These are phyloP conservation scores for Diplosphaera chodatii DNA, from an alignment of 139 green algal species.

Conservation along the genomic window DNA sequence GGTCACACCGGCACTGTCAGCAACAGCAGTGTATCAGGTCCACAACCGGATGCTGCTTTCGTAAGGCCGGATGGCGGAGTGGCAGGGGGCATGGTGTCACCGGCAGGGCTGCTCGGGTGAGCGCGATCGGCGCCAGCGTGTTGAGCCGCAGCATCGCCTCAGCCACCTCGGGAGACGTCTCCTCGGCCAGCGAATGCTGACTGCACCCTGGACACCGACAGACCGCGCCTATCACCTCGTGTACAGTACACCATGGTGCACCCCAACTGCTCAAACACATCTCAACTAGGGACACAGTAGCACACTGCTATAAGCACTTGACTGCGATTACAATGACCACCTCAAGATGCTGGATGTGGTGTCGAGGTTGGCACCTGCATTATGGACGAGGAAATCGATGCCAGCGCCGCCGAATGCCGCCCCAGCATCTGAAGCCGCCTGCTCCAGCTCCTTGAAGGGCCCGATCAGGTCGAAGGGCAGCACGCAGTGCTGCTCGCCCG, in stretches of 20 bases:
- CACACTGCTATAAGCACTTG: too few relatives aligned
- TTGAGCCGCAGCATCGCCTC: conserved; percentile 67
- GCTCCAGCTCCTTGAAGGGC: conserved; percentile 18
- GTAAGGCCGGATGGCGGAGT: too few relatives aligned
- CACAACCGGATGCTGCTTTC: too few relatives aligned
- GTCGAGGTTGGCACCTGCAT: conserved; percentile 38
- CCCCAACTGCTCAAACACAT: too few relatives aligned
- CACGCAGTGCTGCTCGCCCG: conserved; percentile 20
- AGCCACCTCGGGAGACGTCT: conserved; percentile 49
- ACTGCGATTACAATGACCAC: too few relatives aligned
- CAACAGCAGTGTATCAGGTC: too few relatives aligned
- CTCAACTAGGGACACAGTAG: too few relatives aligned
- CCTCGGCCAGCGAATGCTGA: conserved; percentile 55
- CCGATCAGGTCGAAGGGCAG: conserved; percentile 64
- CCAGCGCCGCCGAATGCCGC: conserved; percentile 46
- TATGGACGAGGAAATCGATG: conserved; percentile 68
- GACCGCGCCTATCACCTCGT: too few relatives aligned
- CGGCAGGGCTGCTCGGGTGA: conserved; percentile 65
- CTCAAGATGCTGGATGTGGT: conserved; percentile 3
- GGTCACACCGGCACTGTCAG: too few relatives aligned
- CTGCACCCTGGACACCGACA: conserved; percentile 62
- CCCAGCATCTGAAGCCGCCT: conserved; percentile 34
- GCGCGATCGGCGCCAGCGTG: conserved; percentile 56
- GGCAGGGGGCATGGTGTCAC: too few relatives aligned
- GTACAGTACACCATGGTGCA: too few relatives aligned